These are phyloP conservation scores for Remersonia thermophila DNA, from an alignment of 2,329 filamentous ascomycete genomes.

Conservation along the genomic window DNA sequence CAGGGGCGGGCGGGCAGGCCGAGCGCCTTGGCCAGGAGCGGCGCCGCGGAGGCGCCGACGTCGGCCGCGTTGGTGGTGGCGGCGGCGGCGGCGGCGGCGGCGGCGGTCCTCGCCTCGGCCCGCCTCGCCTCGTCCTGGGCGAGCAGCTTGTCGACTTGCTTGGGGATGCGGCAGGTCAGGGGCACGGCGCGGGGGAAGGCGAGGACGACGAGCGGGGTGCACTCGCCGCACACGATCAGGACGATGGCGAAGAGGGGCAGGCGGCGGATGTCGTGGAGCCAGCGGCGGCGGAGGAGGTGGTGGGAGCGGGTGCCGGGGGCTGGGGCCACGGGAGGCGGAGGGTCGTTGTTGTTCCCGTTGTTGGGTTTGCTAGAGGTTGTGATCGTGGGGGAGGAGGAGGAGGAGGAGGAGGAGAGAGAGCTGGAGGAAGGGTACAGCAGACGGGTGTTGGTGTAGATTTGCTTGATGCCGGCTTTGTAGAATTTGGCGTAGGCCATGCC, in stretches of 20 bases:
- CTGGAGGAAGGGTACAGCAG: too few relatives aligned
- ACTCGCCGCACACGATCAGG: slow-evolving; percentile 69
- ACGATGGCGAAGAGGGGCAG: slow-evolving; percentile 68
- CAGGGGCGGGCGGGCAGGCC: slow-evolving; percentile 21
- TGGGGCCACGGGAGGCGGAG: slow-evolving; percentile 19
- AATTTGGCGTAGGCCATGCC: slow-evolving; percentile 71
- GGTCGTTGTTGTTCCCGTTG: not conserved
- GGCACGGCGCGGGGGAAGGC: slow-evolving; percentile 61
- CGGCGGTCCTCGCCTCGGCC: not conserved
- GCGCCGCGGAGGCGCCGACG: not conserved
- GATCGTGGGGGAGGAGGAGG: slow-evolving; percentile 28
- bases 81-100: not conserved
- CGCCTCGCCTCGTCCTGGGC: slow-evolving; percentile 33
- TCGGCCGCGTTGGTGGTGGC: not conserved
- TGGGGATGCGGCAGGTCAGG: slow-evolving; percentile 69
- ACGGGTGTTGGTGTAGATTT: slow-evolving; percentile 56
- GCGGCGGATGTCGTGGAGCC: slow-evolving; percentile 59
- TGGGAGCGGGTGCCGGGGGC: slow-evolving; percentile 46
- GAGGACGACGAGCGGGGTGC: slow-evolving; percentile 69
- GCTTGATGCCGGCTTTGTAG: slow-evolving; percentile 75
- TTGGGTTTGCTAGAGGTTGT: slow-evolving; percentile 16
- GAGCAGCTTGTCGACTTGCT: slow-evolving; percentile 50
- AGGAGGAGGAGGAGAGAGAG: slow-evolving; percentile 12
- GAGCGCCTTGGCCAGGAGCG: slow-evolving; percentile 23
- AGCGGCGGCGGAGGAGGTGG: slow-evolving; percentile 58